Base-by-base conservation (phyloP, 2,329 filamentous ascomycete species). In the Rasamsonia emersonii region DNA sequence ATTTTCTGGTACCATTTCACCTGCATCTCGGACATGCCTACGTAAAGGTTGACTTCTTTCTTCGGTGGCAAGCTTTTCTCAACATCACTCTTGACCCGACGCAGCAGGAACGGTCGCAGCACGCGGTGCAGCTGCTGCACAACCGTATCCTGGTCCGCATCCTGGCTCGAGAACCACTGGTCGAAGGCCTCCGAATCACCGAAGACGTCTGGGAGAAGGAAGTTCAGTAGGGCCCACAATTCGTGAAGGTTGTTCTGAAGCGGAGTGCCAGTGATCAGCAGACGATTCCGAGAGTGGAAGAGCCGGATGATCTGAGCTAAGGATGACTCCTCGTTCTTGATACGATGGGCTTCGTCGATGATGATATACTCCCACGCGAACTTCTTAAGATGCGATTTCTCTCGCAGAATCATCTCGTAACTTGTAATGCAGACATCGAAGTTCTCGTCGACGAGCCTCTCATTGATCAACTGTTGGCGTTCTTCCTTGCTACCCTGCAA, bases 301-400 rank as follows among this genome's bases (percentile, higher is more conserved):
- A 95, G 68, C 45, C 91, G 85, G 43, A 98, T 94, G 45, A 96
- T 93, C 53, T 96, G 89, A 3, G 91, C 88, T 3, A 98, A 71
- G 0, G 91, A 95, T 0, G 91, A 98, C 58, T 96, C 86, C 56
- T 98, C 91, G 61, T 98, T 98, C 69, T 98, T 98, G 73, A 98
- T 98, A 39, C 91, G 86, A 60, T 98, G 91, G 2, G 91, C 80
- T 64, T 98, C 91, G 50, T 98, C 91, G 43, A 98, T 94, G 46
- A 98, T 94, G 59, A 98, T 98, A 61, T 98, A 98, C 58, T 98
- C 89, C 91, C 91, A 98, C 0, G 91, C 88, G 57, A 98, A 93
- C 59, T 96, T 96, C 65, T 91, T 94, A 45, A 98, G 62, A 46
- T 94, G 86, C 1, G 83, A 71, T 65, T 98, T 96, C 56, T 98